Evolutionary conservation across 2,329 filamentous ascomycete species (phyloP).

Genomic region (Trichoderma lentiforme): DNA sequence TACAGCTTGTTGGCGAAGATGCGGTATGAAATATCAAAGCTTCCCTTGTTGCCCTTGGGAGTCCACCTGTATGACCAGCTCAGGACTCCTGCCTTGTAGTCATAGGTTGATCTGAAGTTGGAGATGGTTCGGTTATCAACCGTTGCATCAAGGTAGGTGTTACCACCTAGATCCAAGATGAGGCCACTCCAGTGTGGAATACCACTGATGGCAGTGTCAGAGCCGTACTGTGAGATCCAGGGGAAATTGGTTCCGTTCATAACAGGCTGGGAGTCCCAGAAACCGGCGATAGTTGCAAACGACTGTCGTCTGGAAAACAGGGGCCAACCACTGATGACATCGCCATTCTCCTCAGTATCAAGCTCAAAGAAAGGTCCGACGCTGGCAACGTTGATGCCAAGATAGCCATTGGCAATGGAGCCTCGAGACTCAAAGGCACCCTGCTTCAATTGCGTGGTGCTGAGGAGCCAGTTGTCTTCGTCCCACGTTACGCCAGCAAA

Average conservation of each 20-base stretch:
- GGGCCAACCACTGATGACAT: slow-evolving; percentile 62
- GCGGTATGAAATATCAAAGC: slow-evolving; percentile 61
- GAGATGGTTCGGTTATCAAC: slow-evolving; percentile 57
- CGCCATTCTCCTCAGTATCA: slow-evolving; percentile 23
- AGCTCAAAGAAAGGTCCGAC: slow-evolving; percentile 29
- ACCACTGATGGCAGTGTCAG: slow-evolving; percentile 67
- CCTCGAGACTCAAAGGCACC: slow-evolving; percentile 29
- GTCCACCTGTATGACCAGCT: slow-evolving; percentile 66
- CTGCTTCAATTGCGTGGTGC: slow-evolving; percentile 25
- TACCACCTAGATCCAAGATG: slow-evolving; percentile 52
- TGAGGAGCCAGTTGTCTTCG: slow-evolving; percentile 27
- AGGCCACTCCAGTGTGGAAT: slow-evolving; percentile 56
- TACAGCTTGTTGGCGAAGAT: slow-evolving; percentile 63
- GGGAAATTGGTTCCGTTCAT: slow-evolving; percentile 61
- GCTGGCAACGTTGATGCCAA: slow-evolving; percentile 29
- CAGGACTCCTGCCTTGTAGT: slow-evolving; percentile 60
- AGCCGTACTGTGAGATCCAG: slow-evolving; percentile 59
- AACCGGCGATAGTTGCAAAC: slow-evolving; percentile 66
- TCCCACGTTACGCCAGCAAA: slow-evolving; percentile 30
- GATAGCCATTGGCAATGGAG: slow-evolving; percentile 30
- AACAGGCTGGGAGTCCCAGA: slow-evolving; percentile 58
- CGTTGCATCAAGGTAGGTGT: slow-evolving; percentile 56
- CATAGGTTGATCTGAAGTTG: slow-evolving; percentile 58
- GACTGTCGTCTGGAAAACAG: slow-evolving; percentile 60
- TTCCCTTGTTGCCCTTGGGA: slow-evolving; percentile 41